phyloP scores from a whole-genome alignment of 2,329 filamentous ascomycete species.

The Nectriaceae sp. region DNA sequence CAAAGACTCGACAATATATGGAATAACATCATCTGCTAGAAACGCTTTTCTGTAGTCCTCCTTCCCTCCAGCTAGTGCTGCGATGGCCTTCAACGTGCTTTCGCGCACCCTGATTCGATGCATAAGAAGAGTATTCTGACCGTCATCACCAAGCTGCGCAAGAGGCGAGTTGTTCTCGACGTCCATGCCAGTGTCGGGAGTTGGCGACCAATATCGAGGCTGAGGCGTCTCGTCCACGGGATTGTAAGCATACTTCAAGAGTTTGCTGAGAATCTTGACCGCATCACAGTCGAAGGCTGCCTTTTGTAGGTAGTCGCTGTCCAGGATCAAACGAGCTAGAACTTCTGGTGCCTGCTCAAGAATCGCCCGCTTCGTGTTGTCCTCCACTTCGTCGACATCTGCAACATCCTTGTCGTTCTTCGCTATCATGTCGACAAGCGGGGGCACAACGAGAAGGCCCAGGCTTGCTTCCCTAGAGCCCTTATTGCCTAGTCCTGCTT shows the following conservation, averaged over 20 bases:
- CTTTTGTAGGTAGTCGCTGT: constrained; percentile 78
- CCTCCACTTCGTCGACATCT: constrained; percentile 39
- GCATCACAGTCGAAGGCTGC: constrained; percentile 70
- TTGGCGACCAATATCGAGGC: constrained; percentile 42
- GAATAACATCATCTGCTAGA: constrained; percentile 77
- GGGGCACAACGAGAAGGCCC: constrained; percentile 68
- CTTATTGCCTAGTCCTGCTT: constrained; percentile 65
- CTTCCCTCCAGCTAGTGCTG: constrained; percentile 78
- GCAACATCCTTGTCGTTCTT: constrained; percentile 47
- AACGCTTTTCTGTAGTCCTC: constrained; percentile 83
- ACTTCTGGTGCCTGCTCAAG: constrained; percentile 74
- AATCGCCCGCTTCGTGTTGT: constrained; percentile 42
- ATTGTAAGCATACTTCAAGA: constrained; percentile 55
- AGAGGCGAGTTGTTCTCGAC: constrained; percentile 36
- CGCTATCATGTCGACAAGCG: constrained; percentile 64
- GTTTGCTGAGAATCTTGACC: constrained; percentile 46
- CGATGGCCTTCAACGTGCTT: constrained; percentile 74
- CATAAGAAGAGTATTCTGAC: constrained; percentile 58
- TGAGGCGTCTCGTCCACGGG: constrained; percentile 37
- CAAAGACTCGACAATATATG: constrained; percentile 83
- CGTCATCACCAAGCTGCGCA: constrained; percentile 59
- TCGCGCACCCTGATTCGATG: constrained; percentile 79
- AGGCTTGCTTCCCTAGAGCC: constrained; percentile 62
- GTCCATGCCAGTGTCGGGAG: constrained; percentile 36
- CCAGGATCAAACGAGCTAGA: constrained; percentile 75